Evolutionary conservation across 1,139 yeast genomes (phyloP).

Genomic region (Candida sp.): DNA sequence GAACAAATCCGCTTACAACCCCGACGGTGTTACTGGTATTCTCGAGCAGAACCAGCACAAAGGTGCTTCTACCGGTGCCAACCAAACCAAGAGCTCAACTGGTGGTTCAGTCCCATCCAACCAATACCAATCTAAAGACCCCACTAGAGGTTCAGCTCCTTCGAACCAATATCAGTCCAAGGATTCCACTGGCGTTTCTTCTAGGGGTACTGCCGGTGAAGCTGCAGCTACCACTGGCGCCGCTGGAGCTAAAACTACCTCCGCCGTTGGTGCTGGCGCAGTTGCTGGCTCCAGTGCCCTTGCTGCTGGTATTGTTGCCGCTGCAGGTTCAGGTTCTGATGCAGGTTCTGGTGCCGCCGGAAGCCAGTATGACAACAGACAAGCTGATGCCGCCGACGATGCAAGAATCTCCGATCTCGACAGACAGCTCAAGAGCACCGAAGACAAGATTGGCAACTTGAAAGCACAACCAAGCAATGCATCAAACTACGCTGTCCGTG

Average conservation of each 20-base stretch:
- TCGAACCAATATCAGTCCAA: too few relatives aligned
- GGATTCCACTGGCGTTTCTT: too few relatives aligned
- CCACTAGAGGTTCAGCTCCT: neutral
- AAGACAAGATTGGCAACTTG: constrained; percentile 10
- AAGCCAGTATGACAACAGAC: neutral
- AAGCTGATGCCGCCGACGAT: constrained; percentile 8
- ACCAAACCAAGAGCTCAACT: too few relatives aligned
- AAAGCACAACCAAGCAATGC: constrained; percentile 16
- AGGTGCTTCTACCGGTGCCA: neutral
- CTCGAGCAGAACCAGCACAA: constrained; percentile 12
- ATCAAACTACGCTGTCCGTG: constrained; percentile 19
- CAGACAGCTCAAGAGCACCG: constrained; percentile 12
- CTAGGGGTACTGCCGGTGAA: too few relatives aligned
- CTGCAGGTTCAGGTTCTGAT: constrained; percentile 2
- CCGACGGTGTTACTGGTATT: constrained; percentile 25
- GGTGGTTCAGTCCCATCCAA: too few relatives aligned
- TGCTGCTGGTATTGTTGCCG: neutral
- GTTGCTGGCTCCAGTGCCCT: neutral
- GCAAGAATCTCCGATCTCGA: constrained; percentile 15
- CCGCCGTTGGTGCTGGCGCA: too few relatives aligned
- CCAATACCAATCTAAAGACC: too few relatives aligned
- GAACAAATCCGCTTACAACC: constrained; percentile 36
- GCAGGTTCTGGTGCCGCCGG: constrained; percentile 3
- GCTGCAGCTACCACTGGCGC: too few relatives aligned
- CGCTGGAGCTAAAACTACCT: too few relatives aligned